A percentile compares a stretch with the other conserved stretches of the same genome.
phyloP scores from a whole-genome alignment of 176 grass and related monocot species.

The Bromus sterilis region DNA sequence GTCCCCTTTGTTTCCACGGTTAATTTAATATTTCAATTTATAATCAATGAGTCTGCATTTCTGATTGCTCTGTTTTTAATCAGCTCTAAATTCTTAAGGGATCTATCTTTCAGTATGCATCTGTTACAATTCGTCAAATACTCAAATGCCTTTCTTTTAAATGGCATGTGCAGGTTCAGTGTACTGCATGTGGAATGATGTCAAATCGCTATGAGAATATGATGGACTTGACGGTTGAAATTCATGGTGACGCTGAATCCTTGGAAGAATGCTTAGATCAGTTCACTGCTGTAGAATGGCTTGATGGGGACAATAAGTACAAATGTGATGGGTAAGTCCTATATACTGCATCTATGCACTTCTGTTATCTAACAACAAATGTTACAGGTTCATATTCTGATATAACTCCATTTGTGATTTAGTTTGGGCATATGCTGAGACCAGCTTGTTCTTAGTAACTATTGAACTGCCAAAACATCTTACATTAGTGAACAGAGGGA shows the following conservation, averaged over 20 bases:
- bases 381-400: not conserved
- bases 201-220: slow-evolving; percentile 98
- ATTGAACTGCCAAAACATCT: too few relatives aligned
- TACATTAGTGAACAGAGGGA: too few relatives aligned
- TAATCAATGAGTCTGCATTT: not conserved
- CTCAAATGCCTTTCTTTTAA: slow-evolving; percentile 11
- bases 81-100: not conserved
- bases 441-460: not conserved
- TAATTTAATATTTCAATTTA: not conserved
- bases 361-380: slow-evolving; percentile 10
- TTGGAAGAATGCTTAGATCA: slow-evolving; percentile 93
- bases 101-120: not conserved
- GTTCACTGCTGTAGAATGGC: slow-evolving; percentile 90
- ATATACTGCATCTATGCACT: not conserved
- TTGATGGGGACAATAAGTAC: slow-evolving; percentile 99
- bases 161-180: slow-evolving; percentile 59
- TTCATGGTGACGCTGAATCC: slow-evolving; percentile 92
- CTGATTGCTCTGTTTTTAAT: not conserved
- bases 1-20: slow-evolving; percentile 23
- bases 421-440: slow-evolving; percentile 5
- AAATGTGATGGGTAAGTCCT: slow-evolving; percentile 89
- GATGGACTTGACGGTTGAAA: slow-evolving; percentile 99
- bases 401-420: not conserved
- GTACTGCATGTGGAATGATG: slow-evolving; percentile 72
- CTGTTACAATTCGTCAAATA: slow-evolving; percentile 14